Base-by-base conservation (phyloP, 345 rosid species). In the Angophora floribunda region DNA sequence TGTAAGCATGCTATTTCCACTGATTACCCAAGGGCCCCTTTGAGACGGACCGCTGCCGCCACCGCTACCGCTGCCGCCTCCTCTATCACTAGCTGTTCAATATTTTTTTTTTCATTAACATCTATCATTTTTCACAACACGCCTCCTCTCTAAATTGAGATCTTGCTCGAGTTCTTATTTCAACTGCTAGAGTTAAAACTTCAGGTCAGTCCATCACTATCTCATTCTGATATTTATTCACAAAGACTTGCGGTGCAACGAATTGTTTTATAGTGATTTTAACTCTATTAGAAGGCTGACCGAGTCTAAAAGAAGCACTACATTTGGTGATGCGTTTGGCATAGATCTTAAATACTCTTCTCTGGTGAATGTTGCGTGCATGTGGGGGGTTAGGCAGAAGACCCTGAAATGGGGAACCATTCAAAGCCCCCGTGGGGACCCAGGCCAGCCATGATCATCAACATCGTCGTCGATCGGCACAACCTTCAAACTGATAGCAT, bases 211-310 rank as follows among this genome's bases (percentile, higher is more conserved):
- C 82, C 4, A 10, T 9, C 24, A 3, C 49, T 19, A 44, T 19
- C 84, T 41, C 28, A 2, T 19, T 75, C 8, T 2, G 10, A n/a
- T 63, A 41, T n/a, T 7, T 30, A 63, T n/a, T n/a, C 41, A 2
- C 41, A 36, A 63, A n/a, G 36, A 75, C 14, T 49, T 13, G 12
- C 2, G 84, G 15, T 3, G 28, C 28, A 6, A 10, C 4, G 7
- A 10, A 19, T 19, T 41, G 41, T 75, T 36, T 36, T 4, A 8
- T 10, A 19, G 8, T 8, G 4, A 19, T 10, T 75, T 14, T 19
- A 2, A 3, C 6, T 2, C 28, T 9, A 19, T 19, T 75, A 5
- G 84, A 3, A 75, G 15, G 41, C 3, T 14, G 24, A 14, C 0
- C 1, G 28, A 21, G 26, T 14, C 44, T 41, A 41, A 75, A 75